Evolutionary conservation across 257 asterid genomes (phyloP), one percentile per base, ranked within the genome.

Genomic region (Lithospermum erythrorhizon): DNA sequence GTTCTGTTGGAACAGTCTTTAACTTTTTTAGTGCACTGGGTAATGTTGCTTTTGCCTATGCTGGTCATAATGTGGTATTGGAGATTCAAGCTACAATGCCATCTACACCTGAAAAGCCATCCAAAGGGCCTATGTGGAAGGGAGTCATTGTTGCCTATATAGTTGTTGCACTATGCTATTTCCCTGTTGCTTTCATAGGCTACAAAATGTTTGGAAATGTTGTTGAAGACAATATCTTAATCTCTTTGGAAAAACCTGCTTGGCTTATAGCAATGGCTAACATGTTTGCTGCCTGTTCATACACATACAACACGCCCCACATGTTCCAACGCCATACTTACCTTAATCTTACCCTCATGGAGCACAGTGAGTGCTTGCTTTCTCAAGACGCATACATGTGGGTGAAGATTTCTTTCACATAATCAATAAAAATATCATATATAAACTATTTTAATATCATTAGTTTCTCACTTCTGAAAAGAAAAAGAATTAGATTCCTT

Each of bases 191-290:
- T 47, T 74, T 87, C 65, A 73, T 90, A 5, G 95, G 98, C 22
- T 90, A 76, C 66, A 76, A 82, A 77, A 65, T 76, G 68, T 91
- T 78, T 57, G 98, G 98, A 4, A 91, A 91, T 53, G 2, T 21
- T 0, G 84, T 88, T 0, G 78, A 66, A 0, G 98, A 88, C 69
- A 91, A 88, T 58, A 82, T 91, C 57, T 82, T 91, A 19, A 5
- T 78, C 21, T 27, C 94, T 0, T 56, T 91, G 15, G 9, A 82
- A 22, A 83, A 73, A 29, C 98, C 98, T 8, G 25, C 57, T 0
- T 88, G 98, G 96, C 95, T 88, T 55, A 91, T 90, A 58, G 96
- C 89, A 59, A 81, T 82, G 94, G 98, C 96, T 55, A 87, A 90
- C 80, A 14, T 90, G 81, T 90, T 90, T 51, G 98, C 88, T 7